These are phyloP conservation scores for Daldinia decipiens DNA, from an alignment of 495 filamentous ascomycete species.

Conservation along the genomic window DNA sequence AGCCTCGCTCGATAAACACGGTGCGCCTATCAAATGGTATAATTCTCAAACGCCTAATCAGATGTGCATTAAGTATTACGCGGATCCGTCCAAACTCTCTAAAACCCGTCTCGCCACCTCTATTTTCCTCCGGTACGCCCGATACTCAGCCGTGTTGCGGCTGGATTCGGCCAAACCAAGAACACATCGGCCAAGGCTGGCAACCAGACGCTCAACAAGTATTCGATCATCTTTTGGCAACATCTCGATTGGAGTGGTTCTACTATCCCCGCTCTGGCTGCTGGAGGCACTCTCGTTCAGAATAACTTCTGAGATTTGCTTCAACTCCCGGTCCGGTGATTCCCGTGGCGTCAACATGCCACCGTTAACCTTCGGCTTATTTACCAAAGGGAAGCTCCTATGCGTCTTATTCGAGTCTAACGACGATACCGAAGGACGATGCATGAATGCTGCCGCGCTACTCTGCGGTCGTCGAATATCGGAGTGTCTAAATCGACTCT, in stretches of 20 bases:
- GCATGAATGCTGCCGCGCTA: constrained; percentile 46
- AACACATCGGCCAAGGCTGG: constrained; percentile 77
- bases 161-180: constrained; percentile 71
- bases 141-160: constrained; percentile 67
- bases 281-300: constrained; percentile 53
- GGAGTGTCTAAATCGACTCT: constrained; percentile 35
- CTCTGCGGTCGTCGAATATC: constrained; percentile 54
- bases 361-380: constrained; percentile 57
- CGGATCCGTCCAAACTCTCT: constrained; percentile 63
- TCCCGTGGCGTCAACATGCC: constrained; percentile 55
- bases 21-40: constrained; percentile 38
- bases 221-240: constrained; percentile 75
- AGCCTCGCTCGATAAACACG: constrained; percentile 17
- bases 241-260: constrained; percentile 55
- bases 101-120: constrained; percentile 77
- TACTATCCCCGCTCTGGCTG: constrained; percentile 36
- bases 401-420: constrained; percentile 60
- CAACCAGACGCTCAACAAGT: constrained; percentile 78
- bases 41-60: constrained; percentile 39
- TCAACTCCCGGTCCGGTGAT: constrained; percentile 53
- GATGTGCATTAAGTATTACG: constrained; percentile 32
- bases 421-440: constrained; percentile 62
- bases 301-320: constrained; percentile 52
- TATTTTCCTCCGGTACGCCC: constrained; percentile 72
- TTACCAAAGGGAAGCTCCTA: constrained; percentile 64